Base-by-base conservation (phyloP, 2,329 filamentous ascomycete species). In the Madurella fahalii region DNA sequence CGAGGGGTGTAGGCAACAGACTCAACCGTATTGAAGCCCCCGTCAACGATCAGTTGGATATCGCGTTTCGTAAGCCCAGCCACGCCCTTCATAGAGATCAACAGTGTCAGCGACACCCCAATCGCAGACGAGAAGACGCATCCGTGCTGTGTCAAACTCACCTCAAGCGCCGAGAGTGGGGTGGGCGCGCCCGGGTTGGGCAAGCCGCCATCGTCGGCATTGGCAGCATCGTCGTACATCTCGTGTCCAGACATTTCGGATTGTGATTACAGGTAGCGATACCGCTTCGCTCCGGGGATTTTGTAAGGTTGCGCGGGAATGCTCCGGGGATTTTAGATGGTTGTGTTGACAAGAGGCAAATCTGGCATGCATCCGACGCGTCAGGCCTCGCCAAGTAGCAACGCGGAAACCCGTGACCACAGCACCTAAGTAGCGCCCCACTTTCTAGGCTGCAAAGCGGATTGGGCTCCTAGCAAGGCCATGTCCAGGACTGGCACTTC, bases 1-100 rank as follows among this genome's bases (percentile, higher is more conserved):
- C 82, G 88, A 69, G 94, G 83, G 2, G 84, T 97, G 69, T 99
- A 99, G 47, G 94, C 94, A 57, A 99, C 88, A 2, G 92, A 87
- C 72, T 99, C 94, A 39, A 99, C 91, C 0, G 94, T 99, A 69
- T 97, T 90, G 71, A 85, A 97, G 5, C 94, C 94, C 40, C 89
- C 92, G 66, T 97, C 93, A 16, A 95, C 78, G 18, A 99, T 84
- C 40, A 96, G 78, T 69, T 96, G 94, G 64, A 97, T 95, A 69
- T 99, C 94, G 66, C 95, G 85, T 64, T 92, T 92, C n/a, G 92
- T 96, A 62, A 97, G 75, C 13, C 93, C 93, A 44, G 88, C 85
- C 58, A 96, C 77, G 31, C 93, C 93, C 91, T 96, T 13, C 17
- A 17, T n/a, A n/a, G n/a, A n/a, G 30, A 13, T 13, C 5, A 25